phyloP scores from a whole-genome alignment of 495 filamentous ascomycete genomes.

The Trichoderma orchidacearum region DNA sequence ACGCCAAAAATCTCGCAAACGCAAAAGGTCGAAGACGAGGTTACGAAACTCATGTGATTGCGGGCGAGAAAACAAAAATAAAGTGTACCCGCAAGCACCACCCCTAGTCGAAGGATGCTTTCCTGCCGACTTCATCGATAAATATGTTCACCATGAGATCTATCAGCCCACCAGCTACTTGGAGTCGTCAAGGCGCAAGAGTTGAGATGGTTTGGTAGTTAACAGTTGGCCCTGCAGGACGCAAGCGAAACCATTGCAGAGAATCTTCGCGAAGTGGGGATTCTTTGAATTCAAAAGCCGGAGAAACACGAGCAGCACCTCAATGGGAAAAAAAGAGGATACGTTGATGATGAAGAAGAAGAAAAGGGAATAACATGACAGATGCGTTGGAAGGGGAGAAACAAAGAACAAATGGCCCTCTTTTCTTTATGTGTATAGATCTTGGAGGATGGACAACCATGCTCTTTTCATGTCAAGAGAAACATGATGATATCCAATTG shows the following conservation, averaged over 20 bases:
- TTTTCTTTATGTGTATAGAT: constrained; percentile 3
- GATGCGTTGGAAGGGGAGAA: not conserved
- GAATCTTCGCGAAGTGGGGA: not conserved
- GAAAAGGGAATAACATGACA: not conserved
- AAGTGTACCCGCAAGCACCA: not conserved
- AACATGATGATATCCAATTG: not conserved
- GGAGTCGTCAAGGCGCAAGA: not conserved
- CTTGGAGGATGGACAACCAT: constrained; percentile 5
- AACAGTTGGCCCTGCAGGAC: not conserved
- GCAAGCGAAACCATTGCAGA: not conserved
- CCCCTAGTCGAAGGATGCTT: not conserved
- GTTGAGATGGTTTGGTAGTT: not conserved
- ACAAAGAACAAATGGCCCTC: not conserved
- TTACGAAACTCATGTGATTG: constrained; percentile 86
- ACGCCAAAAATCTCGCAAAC: constrained; percentile 14
- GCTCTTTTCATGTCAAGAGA: constrained; percentile 4
- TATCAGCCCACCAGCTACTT: not conserved
- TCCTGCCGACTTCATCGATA: not conserved
- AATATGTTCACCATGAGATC: not conserved
- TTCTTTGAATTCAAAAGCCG: not conserved
- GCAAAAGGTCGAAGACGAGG: constrained; percentile 84
- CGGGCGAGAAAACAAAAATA: no score
- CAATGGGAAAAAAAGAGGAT: not conserved
- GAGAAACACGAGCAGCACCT: not conserved
- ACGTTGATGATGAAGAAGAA: not conserved